These are phyloP conservation scores for Globisporangium solare DNA, from an alignment of 352 stramenopile species.

Conservation along the genomic window DNA sequence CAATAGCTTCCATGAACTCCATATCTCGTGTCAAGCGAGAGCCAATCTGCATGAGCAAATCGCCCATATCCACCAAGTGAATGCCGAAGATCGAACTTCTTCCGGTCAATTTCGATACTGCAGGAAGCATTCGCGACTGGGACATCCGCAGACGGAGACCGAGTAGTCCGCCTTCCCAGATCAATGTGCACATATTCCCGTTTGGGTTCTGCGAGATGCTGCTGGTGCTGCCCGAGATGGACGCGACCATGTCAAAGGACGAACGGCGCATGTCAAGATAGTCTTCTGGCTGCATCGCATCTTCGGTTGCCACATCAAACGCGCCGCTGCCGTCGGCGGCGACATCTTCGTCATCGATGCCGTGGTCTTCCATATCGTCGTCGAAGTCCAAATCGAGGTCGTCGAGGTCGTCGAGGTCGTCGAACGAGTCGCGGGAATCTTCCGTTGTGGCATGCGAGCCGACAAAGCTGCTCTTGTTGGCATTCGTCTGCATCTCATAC, in stretches of 20 bases:
- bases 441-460: constrained; percentile 22
- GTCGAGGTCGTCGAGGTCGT: constrained; percentile 49
- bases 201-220: constrained; percentile 51
- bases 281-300: constrained; percentile 30
- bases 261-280: constrained; percentile 57
- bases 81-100: constrained; percentile 84
- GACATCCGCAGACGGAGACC: constrained; percentile 75
- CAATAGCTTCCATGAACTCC: constrained; percentile 82
- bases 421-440: constrained; percentile 50
- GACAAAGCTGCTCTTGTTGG: constrained; percentile 35
- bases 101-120: constrained; percentile 81
- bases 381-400: constrained; percentile 39
- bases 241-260: constrained; percentile 68
- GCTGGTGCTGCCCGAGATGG: constrained; percentile 54
- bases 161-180: constrained; percentile 81
- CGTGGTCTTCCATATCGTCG: constrained; percentile 53
- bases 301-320: constrained; percentile 10
- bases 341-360: constrained; percentile 35
- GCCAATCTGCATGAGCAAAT: constrained; percentile 76
- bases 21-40: constrained; percentile 64
- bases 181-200: constrained; percentile 70
- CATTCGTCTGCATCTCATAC: constrained; percentile 32
- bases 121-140: constrained; percentile 72
- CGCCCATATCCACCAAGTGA: constrained; percentile 79
- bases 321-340: neutral